Conservation (phyloP, 768 basidiomycete species). For the Wakefieldia striispora region DNA sequence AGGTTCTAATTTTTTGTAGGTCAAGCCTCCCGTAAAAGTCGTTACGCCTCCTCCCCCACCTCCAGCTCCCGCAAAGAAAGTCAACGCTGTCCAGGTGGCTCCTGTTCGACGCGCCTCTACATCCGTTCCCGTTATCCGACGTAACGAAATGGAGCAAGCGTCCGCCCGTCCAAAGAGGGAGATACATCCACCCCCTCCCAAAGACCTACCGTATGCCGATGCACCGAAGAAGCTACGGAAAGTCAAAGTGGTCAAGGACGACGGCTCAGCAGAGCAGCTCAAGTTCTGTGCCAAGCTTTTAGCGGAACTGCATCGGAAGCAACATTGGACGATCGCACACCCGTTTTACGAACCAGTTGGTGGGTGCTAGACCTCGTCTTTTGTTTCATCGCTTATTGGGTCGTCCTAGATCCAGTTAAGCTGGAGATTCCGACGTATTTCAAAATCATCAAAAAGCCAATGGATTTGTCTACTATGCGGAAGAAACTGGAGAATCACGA, state of each 20-base stretch:
- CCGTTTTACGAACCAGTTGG: conserved; percentile 96
- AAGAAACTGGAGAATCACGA: conserved; percentile 76
- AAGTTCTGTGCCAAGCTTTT: conserved; percentile 78
- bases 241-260: conserved; percentile 56
- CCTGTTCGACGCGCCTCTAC: conserved; percentile 71
- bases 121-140: conserved; percentile 79
- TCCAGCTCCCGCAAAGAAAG: conserved; percentile 32
- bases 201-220: conserved; percentile 84
- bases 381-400: not conserved
- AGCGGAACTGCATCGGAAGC: conserved; percentile 74
- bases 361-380: conserved; percentile 40
- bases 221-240: conserved; percentile 67
- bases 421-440: conserved; percentile 83
- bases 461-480: conserved; percentile 91
- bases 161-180: conserved; percentile 92
- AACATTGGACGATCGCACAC: conserved; percentile 65
- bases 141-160: conserved; percentile 57
- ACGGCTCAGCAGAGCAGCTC: conserved; percentile 78
- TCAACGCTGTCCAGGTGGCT: conserved; percentile 35
- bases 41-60: conserved; percentile 42
- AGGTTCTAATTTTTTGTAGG: conserved; percentile 24
- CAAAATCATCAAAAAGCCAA: conserved; percentile 88
- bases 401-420: conserved; percentile 62
- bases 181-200: conserved; percentile 92
- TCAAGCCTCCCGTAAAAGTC: conserved; percentile 46